These are phyloP conservation scores for Xenosphaeropsis pyriputrescens DNA, from an alignment of 2,329 filamentous ascomycete species.

Conservation along the genomic window DNA sequence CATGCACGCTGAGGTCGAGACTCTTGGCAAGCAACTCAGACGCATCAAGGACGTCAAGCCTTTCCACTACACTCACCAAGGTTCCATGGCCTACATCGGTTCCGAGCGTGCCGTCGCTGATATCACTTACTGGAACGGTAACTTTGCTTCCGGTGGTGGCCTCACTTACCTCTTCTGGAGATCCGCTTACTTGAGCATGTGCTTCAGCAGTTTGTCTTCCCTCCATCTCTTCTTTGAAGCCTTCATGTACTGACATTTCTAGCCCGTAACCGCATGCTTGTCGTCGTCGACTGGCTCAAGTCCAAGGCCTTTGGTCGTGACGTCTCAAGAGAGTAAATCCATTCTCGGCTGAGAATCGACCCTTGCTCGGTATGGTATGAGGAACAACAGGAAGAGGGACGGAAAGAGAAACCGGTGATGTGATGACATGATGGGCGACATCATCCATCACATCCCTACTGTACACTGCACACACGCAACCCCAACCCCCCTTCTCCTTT, in stretches of 20 bases:
- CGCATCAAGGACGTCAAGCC: constrained; percentile 91
- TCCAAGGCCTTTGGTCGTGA: constrained; percentile 94
- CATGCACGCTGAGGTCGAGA: constrained; percentile 61
- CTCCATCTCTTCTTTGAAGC: not conserved
- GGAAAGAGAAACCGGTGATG: too few species aligned
- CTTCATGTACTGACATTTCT: constrained; percentile 8
- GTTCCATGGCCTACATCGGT: constrained; percentile 92
- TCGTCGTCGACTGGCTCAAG: constrained; percentile 92
- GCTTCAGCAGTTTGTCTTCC: constrained; percentile 82
- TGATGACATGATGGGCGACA: too few species aligned
- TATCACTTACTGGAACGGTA: constrained; percentile 93
- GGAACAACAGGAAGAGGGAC: too few species aligned
- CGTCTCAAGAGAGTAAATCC: constrained; percentile 62
- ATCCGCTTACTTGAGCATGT: constrained; percentile 97
- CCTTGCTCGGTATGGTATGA: too few species aligned
- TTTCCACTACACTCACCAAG: constrained; percentile 98
- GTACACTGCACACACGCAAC: too few species aligned
- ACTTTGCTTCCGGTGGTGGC: constrained; percentile 83
- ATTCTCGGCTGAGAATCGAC: too few species aligned
- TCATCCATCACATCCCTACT: too few species aligned
- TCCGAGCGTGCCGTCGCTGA: constrained; percentile 96
- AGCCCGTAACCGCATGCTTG: constrained; percentile 90
- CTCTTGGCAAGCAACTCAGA: constrained; percentile 72
- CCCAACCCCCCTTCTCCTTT: too few species aligned
- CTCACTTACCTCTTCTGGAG: constrained; percentile 98